Percentiles rank a stretch among this genome's conserved stretches.
Evolutionary conservation across 2,329 filamentous ascomycete genomes (phyloP).

Genomic region (Pseudogymnoascus sp.): DNA sequence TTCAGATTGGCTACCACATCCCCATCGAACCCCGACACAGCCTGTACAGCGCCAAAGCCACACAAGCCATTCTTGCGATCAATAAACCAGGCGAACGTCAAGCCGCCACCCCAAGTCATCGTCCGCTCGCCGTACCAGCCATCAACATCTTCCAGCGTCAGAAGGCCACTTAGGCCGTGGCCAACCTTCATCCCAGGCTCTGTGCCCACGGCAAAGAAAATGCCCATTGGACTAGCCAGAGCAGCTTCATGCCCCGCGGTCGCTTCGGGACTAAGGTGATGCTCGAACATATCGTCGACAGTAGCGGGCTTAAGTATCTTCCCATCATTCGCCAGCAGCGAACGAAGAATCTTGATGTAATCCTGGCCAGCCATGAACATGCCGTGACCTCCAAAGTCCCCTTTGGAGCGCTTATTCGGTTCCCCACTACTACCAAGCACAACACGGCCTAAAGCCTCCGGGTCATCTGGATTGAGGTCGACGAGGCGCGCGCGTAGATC

Average conservation of each 20-base stretch:
- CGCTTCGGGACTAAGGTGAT: conserved; percentile 27
- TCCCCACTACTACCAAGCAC: conserved; percentile 30
- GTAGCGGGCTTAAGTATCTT: conserved; percentile 37
- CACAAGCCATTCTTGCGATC: conserved; percentile 41
- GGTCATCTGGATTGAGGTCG: conserved; percentile 31
- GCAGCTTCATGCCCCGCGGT: conserved; percentile 24
- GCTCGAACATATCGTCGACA: conserved; percentile 31
- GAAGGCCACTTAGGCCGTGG: conserved; percentile 35
- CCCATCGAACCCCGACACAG: conserved; percentile 31
- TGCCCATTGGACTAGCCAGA: conserved; percentile 28
- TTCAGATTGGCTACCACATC: conserved; percentile 30
- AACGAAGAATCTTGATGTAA: conserved; percentile 37
- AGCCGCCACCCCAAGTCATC: conserved; percentile 40
- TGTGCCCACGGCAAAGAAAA: conserved; percentile 33
- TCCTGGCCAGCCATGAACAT: conserved; percentile 30
- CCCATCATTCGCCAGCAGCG: conserved; percentile 42
- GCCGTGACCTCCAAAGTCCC: conserved; percentile 30
- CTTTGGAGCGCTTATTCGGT: neutral
- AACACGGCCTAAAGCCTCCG: conserved; percentile 29
- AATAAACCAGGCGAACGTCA: conserved; percentile 42
- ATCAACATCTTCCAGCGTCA: conserved; percentile 35
- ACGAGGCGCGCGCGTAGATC: conserved; percentile 19
- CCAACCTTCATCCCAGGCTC: conserved; percentile 30
- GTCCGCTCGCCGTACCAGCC: conserved; percentile 39
- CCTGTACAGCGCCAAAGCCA: conserved; percentile 35